phyloP scores from a whole-genome alignment of 345 rosid species.

The Ricinus communis region DNA sequence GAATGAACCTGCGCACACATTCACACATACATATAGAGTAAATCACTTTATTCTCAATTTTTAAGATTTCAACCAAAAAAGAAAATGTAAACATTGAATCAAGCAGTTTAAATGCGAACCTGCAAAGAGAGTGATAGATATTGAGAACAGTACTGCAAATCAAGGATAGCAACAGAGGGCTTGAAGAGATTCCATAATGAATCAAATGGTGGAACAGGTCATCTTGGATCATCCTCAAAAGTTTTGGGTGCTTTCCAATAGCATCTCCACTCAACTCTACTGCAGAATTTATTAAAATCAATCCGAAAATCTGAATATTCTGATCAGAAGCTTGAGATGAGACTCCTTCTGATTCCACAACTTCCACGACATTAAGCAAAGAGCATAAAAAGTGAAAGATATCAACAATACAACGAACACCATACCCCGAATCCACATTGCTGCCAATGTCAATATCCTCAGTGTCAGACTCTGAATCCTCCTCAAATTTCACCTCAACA shows the following conservation, averaged over 20 bases:
- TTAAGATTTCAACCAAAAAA: not conserved
- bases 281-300: slow-evolving; percentile 71
- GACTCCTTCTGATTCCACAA: slow-evolving; percentile 64
- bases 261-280: slow-evolving; percentile 80
- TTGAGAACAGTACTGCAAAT: slow-evolving; percentile 86
- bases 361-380: slow-evolving; percentile 66
- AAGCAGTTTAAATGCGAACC: slow-evolving; percentile 37
- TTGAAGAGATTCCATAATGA: slow-evolving; percentile 73
- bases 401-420: slow-evolving; percentile 66
- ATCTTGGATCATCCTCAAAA: slow-evolving; percentile 75
- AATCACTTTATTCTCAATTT: not conserved
- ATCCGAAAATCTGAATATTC: slow-evolving; percentile 64
- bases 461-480: slow-evolving; percentile 60
- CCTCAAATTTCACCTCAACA: slow-evolving; percentile 47
- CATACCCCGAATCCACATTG: slow-evolving; percentile 50
- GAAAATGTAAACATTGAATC: not conserved
- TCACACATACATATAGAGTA: not conserved
- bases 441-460: slow-evolving; percentile 43
- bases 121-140: slow-evolving; percentile 78
- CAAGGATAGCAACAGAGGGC: slow-evolving; percentile 78
- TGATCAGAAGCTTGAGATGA: slow-evolving; percentile 52
- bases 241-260: slow-evolving; percentile 70
- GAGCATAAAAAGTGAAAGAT: slow-evolving; percentile 83
- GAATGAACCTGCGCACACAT: slow-evolving; percentile 54
- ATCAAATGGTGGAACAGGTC: slow-evolving; percentile 84